phyloP scores from a whole-genome alignment of 495 filamentous ascomycete genomes.

The Acidomyces sp. region DNA sequence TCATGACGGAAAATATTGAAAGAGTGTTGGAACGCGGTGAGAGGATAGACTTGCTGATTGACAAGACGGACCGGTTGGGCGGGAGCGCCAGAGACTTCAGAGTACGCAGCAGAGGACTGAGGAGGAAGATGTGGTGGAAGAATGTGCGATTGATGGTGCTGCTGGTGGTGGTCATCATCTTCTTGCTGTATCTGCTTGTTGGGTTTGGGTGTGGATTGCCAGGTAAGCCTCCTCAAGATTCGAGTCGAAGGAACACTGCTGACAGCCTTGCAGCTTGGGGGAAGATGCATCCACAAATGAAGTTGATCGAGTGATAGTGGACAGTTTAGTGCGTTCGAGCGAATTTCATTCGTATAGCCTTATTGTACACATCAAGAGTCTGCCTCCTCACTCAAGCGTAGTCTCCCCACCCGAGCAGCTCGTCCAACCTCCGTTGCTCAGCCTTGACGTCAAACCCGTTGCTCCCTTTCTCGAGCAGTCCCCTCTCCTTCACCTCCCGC shows the following conservation, averaged over 20 bases:
- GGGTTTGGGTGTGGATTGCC: constrained; percentile 65
- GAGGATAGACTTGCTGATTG: constrained; percentile 84
- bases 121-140: constrained; percentile 99
- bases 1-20: constrained; percentile 99
- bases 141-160: constrained; percentile 84
- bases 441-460: background rate
- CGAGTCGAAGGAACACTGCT: too few relatives aligned
- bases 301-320: too few relatives aligned
- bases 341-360: too few relatives aligned
- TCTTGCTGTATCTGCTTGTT: constrained; percentile 70
- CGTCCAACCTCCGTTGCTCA: constrained; percentile 2
- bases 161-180: constrained; percentile 63
- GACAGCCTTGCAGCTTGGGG: too few relatives aligned
- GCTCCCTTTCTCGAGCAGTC: constrained; percentile 8
- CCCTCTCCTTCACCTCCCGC: constrained; percentile 17
- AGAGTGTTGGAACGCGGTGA: constrained; percentile 86
- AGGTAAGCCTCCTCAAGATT: constrained; percentile 28
- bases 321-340: too few relatives aligned
- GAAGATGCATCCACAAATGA: too few relatives aligned
- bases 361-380: too few relatives aligned
- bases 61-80: constrained; percentile 89
- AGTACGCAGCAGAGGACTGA: constrained; percentile 68
- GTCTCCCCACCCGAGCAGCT: constrained; percentile 9
- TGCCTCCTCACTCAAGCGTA: constrained; percentile 1
- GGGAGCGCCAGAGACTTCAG: constrained; percentile 79